A percentile compares a stretch with the other conserved stretches of the same genome.
Evolutionary conservation across 352 stramenopile genomes (phyloP).

Genomic region (Pythium sukuiense): DNA sequence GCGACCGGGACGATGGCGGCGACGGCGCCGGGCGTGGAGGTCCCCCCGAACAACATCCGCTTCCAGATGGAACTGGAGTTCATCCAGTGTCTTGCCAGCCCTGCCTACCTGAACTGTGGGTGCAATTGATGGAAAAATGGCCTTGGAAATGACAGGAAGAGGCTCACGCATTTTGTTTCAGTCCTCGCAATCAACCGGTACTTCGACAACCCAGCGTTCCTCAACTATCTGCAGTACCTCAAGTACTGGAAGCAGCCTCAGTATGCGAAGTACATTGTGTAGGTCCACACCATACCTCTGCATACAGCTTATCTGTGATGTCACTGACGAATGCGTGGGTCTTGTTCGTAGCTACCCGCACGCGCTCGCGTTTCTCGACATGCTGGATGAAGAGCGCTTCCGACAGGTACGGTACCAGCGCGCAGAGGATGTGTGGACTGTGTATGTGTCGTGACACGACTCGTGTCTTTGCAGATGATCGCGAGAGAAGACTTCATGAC

Average conservation of each 20-base stretch:
- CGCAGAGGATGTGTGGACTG: background rate
- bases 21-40: conserved; percentile 37
- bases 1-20: background rate
- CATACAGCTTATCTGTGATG: background rate
- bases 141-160: background rate
- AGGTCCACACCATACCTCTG: conserved; percentile 20
- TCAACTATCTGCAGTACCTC: conserved; percentile 91
- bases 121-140: conserved; percentile 1
- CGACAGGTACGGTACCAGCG: conserved; percentile 40
- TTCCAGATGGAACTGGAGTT: conserved; percentile 94
- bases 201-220: conserved; percentile 89
- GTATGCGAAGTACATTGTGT: conserved; percentile 91
- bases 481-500: conserved; percentile 86
- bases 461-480: conserved; percentile 57
- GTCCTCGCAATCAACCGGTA: conserved; percentile 90
- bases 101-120: conserved; percentile 88
- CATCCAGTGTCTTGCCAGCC: conserved; percentile 89
- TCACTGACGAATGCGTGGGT: background rate
- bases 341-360: conserved; percentile 65
- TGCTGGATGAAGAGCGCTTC: conserved; percentile 87
- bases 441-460: background rate
- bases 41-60: conserved; percentile 87
- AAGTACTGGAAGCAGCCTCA: conserved; percentile 93
- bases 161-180: conserved; percentile 21
- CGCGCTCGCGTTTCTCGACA: conserved; percentile 86